phyloP scores from a whole-genome alignment of 2,329 filamentous ascomycete genomes.

The Calonectria honghensis region DNA sequence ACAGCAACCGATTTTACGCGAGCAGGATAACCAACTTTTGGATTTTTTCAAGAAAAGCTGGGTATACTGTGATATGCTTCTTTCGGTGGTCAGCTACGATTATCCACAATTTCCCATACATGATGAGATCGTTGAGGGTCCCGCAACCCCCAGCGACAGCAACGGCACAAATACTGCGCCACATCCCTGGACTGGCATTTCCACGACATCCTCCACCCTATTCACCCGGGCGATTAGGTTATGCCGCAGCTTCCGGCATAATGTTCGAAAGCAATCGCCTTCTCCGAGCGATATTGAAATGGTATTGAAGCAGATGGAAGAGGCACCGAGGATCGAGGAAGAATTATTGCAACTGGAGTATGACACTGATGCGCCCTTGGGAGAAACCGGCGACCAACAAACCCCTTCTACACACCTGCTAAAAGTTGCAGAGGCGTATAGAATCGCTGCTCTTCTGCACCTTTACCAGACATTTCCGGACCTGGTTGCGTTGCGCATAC shows the following conservation, averaged over 20 bases:
- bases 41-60: conserved; percentile 63
- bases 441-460: conserved; percentile 62
- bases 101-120: conserved; percentile 41
- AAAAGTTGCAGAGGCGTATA: conserved; percentile 62
- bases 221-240: conserved; percentile 60
- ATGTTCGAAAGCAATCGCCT: conserved; percentile 43
- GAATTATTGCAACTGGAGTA: conserved; percentile 58
- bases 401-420: conserved; percentile 58
- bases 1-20: conserved; percentile 41
- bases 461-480: conserved; percentile 64
- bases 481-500: conserved; percentile 58
- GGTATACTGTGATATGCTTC: conserved; percentile 63
- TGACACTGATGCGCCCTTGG: conserved; percentile 34
- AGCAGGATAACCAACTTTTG: conserved; percentile 55
- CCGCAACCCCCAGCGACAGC: conserved; percentile 20
- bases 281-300: conserved; percentile 57
- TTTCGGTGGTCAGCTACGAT: conserved; percentile 61
- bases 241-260: conserved; percentile 59
- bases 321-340: conserved; percentile 60
- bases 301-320: conserved; percentile 50
- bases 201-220: conserved; percentile 57
- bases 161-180: conserved; percentile 49
- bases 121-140: conserved; percentile 40
- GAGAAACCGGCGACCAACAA: conserved; percentile 58
- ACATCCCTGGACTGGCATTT: conserved; percentile 64